Evolutionary conservation across 1,139 yeast genomes (phyloP).

Genomic region (Kodamaea derodonti): DNA sequence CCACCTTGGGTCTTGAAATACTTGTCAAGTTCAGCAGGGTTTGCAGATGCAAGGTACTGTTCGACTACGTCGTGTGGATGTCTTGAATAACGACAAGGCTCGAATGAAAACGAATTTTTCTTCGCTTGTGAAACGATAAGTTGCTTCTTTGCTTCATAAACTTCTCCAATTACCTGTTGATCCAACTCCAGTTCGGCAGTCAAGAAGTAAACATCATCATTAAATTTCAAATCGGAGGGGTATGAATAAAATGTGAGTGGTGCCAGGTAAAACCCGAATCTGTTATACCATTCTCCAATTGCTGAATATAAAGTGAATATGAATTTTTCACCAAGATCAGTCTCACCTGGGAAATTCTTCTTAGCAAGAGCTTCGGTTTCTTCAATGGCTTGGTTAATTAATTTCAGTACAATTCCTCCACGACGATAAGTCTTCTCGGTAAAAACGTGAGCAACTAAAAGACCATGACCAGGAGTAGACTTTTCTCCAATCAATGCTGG

Average conservation of each 20-base stretch:
- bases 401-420: slow-evolving; percentile 27
- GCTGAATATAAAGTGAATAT: slow-evolving; percentile 38
- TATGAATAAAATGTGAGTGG: slow-evolving; percentile 36
- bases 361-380: slow-evolving; percentile 28
- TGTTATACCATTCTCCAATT: slow-evolving; percentile 28
- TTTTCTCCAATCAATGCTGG: not conserved
- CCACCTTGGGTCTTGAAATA: slow-evolving; percentile 1
- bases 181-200: not conserved
- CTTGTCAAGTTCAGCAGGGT: not conserved
- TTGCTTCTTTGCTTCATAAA: not conserved
- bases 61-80: not conserved
- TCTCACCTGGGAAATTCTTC: not conserved
- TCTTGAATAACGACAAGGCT: not conserved
- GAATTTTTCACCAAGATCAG: not conserved
- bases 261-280: slow-evolving; percentile 37
- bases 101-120: not conserved
- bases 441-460: slow-evolving; percentile 29
- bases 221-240: slow-evolving; percentile 17
- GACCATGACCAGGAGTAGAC: not conserved
- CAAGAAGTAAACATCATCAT: not conserved
- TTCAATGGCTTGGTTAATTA: slow-evolving; percentile 29
- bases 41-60: not conserved
- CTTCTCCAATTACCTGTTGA: not conserved
- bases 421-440: slow-evolving; percentile 25
- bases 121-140: not conserved